Evolutionary conservation across 2,329 filamentous ascomycete genomes (phyloP).

Genomic region (Aureobasidium pullulans): DNA sequence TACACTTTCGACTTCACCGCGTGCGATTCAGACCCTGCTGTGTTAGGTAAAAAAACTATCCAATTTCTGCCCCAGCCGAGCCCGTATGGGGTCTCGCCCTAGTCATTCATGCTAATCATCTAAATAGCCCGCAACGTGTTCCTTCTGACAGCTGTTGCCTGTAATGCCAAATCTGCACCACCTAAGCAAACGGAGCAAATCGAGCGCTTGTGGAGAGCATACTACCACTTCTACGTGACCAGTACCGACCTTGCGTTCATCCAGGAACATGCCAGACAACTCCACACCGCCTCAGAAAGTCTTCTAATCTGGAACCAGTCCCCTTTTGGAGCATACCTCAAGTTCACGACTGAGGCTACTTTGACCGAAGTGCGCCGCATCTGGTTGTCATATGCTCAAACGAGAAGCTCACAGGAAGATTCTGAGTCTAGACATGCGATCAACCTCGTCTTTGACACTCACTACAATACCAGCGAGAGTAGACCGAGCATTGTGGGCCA

Average conservation of each 20-base stretch:
- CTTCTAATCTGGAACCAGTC: slow-evolving; percentile 21
- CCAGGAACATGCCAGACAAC: slow-evolving; percentile 36
- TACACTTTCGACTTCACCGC: slow-evolving; percentile 33
- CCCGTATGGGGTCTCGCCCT: too few species aligned
- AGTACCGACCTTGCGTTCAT: slow-evolving; percentile 32
- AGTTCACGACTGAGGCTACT: slow-evolving; percentile 44
- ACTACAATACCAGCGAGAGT: not conserved
- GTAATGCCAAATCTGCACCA: slow-evolving; percentile 21
- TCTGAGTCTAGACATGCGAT: not conserved
- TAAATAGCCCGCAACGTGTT: slow-evolving; percentile 48
- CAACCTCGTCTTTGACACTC: not conserved
- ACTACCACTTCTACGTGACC: slow-evolving; percentile 47
- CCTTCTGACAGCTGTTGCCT: slow-evolving; percentile 45
- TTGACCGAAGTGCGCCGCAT: slow-evolving; percentile 35
- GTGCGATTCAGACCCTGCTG: slow-evolving; percentile 45
- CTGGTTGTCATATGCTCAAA: slow-evolving; percentile 33
- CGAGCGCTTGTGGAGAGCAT: slow-evolving; percentile 43
- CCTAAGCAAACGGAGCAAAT: not conserved
- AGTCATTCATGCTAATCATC: not conserved
- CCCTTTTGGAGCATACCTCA: slow-evolving; percentile 38
- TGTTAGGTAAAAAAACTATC: slow-evolving; percentile 38
- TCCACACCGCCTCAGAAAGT: slow-evolving; percentile 34
- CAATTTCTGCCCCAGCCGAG: not conserved
- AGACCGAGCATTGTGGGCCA: not conserved
- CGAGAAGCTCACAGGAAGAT: not conserved